phyloP scores from a whole-genome alignment of 1,284 basidiomycete genomes.

The Moniliophthora roreri region DNA sequence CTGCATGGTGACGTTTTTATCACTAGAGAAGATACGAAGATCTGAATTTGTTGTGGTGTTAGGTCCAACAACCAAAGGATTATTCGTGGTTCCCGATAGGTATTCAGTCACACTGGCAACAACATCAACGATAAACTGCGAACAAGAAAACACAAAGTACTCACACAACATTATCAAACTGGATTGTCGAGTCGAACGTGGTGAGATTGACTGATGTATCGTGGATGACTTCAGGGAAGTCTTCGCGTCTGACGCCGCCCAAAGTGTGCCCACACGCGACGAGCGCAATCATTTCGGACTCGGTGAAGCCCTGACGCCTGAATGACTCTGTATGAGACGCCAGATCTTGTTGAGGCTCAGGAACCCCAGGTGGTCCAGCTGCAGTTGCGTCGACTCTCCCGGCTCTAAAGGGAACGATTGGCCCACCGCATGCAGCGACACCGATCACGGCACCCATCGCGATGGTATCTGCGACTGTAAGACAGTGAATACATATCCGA shows the following conservation, averaged over 20 bases:
- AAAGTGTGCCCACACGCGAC: slow-evolving; percentile 40
- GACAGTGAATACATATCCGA: slow-evolving; percentile 1
- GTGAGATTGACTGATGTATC: slow-evolving; percentile 22
- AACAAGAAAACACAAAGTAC: slow-evolving; percentile 1
- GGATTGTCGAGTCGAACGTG: slow-evolving; percentile 11
- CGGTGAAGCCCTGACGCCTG: slow-evolving; percentile 35
- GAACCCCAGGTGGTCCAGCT: slow-evolving; percentile 32
- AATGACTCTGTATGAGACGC: slow-evolving; percentile 32
- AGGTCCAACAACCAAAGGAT: slow-evolving; percentile 32
- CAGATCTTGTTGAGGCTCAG: slow-evolving; percentile 33
- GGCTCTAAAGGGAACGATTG: slow-evolving; percentile 35
- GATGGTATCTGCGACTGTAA: slow-evolving; percentile 35
- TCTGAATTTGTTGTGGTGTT: slow-evolving; percentile 38
- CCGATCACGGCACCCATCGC: slow-evolving; percentile 32
- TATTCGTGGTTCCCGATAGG: slow-evolving; percentile 33
- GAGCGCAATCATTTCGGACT: slow-evolving; percentile 40
- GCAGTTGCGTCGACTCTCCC: slow-evolving; percentile 34
- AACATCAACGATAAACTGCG: neutral
- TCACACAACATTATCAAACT: slow-evolving; percentile 36
- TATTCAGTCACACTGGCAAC: slow-evolving; percentile 32
- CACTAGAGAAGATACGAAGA: slow-evolving; percentile 33
- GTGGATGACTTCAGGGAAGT: slow-evolving; percentile 37
- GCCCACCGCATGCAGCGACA: slow-evolving; percentile 37
- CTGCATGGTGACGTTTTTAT: slow-evolving; percentile 36
- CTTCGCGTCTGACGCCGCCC: slow-evolving; percentile 32